Evolutionary conservation across 2,329 filamentous ascomycete species (phyloP).

Genomic region (Elsinoe batatas): DNA sequence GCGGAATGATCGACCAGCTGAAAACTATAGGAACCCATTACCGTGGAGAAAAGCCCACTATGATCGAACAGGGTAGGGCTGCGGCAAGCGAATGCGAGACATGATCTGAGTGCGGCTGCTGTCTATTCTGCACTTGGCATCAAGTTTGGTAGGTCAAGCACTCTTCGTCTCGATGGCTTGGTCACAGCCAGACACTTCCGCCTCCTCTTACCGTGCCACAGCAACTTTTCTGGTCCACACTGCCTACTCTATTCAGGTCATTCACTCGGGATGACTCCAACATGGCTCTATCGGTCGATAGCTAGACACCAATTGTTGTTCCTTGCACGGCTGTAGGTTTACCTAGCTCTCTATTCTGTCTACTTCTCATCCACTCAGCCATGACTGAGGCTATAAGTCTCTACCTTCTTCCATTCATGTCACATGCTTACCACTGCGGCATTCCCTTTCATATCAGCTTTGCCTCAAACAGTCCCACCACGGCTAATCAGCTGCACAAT

Average conservation of each 20-base stretch:
- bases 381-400: conserved; percentile 5
- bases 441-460: not conserved
- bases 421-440: not conserved
- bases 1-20: not conserved
- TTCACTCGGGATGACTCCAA: conserved; percentile 7
- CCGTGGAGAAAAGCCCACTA: not conserved
- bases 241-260: conserved; percentile 5
- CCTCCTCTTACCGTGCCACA: conserved; percentile 5
- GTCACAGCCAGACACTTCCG: conserved; percentile 10
- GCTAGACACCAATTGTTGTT: conserved; percentile 5
- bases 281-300: not conserved
- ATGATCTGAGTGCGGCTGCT: conserved; percentile 1
- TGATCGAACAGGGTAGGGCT: not conserved
- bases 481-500: conserved; percentile 7
- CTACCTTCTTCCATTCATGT: not conserved
- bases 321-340: not conserved
- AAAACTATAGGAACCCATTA: not conserved
- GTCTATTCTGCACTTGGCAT: conserved; percentile 7
- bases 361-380: not conserved
- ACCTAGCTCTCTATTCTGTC: not conserved
- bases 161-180: not conserved
- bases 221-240: not conserved
- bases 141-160: not conserved
- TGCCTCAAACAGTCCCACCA: not conserved
- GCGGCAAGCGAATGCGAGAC: conserved; percentile 1